Evolutionary conservation across 1,284 basidiomycete species (phyloP), one percentile per base, ranked within the genome.

Genomic region (Tranzscheliella williamsii): DNA sequence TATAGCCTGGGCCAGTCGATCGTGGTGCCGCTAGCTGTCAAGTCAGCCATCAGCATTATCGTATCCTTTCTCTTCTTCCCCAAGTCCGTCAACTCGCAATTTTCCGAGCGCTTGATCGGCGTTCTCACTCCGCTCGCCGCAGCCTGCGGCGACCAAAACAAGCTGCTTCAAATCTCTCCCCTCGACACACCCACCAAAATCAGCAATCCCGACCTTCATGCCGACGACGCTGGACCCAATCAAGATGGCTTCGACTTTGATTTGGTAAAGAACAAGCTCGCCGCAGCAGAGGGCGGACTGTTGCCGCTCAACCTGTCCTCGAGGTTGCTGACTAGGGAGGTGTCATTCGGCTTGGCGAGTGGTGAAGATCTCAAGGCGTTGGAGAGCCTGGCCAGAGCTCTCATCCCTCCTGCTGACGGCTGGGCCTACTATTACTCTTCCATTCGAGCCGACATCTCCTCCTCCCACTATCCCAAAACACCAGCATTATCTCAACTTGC

Each of bases 31-130:
- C 70, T 89, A 5, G 75, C 80, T 0, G 78, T 88, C 51, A 86
- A 88, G 66, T 82, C 84, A 4, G 85, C 81, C 0, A 66, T 89
- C 24, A 79, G 84, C 11, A 78, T 89, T 37, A 37, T 83, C 5
- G 72, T 79, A 12, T 84, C 85, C 5, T 73, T 84, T 5, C 29
- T 84, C 37, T 78, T 90, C 38, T 89, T 88, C 72, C 88, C 88
- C 0, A 81, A 81, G 6, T 85, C 86, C 0, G 81, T 87, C 39
- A 86, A 87, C 4, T 79, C 85, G 0, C 80, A 83, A 42, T 89
- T 86, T 67, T 84, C 84, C 2, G 79, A 77, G 20, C 79, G 82
- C 4, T 79, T 89, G 2, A 79, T 82, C 35, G 79, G 65, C 4
- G 83, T 86, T 1, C 73, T 89, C 13, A 70, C 75, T 4, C 85